phyloP scores from a whole-genome alignment of 208 protist species.

The Phytomonas sp. region DNA sequence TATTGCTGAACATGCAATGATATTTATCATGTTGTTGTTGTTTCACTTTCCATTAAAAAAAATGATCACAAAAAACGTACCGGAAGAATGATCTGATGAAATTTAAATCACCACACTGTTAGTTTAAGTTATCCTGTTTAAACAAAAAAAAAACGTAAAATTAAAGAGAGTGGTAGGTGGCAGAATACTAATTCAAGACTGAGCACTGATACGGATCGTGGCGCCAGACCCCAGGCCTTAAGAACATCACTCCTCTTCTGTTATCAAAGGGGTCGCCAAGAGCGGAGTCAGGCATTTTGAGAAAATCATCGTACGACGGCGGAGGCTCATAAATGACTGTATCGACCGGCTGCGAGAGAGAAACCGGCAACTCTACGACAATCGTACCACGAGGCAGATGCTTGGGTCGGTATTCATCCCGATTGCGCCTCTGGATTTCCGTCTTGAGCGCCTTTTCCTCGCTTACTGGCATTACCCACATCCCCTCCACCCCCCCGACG shows the following conservation, averaged over 20 bases:
- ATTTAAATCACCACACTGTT: background rate
- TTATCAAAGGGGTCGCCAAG: background rate
- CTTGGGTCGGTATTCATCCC: constrained; percentile 24
- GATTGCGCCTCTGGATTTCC: constrained; percentile 20
- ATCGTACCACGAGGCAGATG: constrained; percentile 60
- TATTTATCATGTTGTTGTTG: background rate
- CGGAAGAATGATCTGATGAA: background rate
- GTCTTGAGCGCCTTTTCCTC: constrained; percentile 19
- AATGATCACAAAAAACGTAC: background rate
- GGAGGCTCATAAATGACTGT: background rate
- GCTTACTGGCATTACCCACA: constrained; percentile 35
- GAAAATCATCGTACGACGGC: background rate
- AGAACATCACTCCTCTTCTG: background rate
- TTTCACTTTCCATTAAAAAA: constrained; percentile 1
- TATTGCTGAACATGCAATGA: background rate
- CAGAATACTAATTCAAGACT: background rate
- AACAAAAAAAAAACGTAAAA: background rate
- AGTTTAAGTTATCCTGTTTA: constrained; percentile 2
- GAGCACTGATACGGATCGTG: constrained; percentile 11
- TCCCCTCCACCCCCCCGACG: constrained; percentile 40
- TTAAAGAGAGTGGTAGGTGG: background rate
- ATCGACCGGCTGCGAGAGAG: background rate
- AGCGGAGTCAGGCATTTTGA: background rate
- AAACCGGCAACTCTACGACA: constrained; percentile 39
- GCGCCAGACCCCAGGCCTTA: constrained; percentile 5